A percentile compares a stretch with the other conserved stretches of the same genome.
Conservation (phyloP, 1,139 yeast species). For the Zygosaccharomyces pseudobailii region DNA sequence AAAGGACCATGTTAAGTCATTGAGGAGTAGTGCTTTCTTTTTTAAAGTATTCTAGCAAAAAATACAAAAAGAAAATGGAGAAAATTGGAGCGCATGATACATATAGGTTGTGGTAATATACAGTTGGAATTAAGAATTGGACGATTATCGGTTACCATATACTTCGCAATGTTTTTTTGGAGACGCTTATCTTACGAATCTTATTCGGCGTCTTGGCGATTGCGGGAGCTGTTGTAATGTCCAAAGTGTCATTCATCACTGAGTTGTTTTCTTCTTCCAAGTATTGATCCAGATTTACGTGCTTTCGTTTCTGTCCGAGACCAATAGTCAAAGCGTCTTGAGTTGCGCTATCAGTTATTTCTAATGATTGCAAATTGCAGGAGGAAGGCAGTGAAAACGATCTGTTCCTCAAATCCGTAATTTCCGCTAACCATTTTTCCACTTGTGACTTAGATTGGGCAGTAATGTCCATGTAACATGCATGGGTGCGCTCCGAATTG, state of each 20-base stretch:
- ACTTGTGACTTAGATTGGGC: conserved; percentile 21
- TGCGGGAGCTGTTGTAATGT: conserved; percentile 4
- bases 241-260: conserved; percentile 12
- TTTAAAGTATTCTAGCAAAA: neutral
- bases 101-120: neutral
- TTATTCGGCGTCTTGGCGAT: conserved; percentile 16
- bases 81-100: neutral
- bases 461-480: conserved; percentile 20
- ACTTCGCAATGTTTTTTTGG: conserved; percentile 31
- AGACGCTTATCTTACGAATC: conserved; percentile 31
- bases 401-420: conserved; percentile 11
- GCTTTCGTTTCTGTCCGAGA: conserved; percentile 21
- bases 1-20: too few relatives aligned
- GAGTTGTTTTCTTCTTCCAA: conserved; percentile 16
- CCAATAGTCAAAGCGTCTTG: conserved; percentile 12
- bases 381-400: conserved; percentile 12
- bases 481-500: conserved; percentile 18
- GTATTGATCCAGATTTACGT: conserved; percentile 18
- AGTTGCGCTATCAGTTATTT: conserved; percentile 15
- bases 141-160: conserved; percentile 20
- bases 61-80: too few relatives aligned
- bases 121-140: neutral
- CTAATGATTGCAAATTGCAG: conserved; percentile 18
- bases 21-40: too few relatives aligned
- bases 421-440: conserved; percentile 19